Conservation (phyloP, 768 basidiomycete species). For the Pulveroboletus sp. region DNA sequence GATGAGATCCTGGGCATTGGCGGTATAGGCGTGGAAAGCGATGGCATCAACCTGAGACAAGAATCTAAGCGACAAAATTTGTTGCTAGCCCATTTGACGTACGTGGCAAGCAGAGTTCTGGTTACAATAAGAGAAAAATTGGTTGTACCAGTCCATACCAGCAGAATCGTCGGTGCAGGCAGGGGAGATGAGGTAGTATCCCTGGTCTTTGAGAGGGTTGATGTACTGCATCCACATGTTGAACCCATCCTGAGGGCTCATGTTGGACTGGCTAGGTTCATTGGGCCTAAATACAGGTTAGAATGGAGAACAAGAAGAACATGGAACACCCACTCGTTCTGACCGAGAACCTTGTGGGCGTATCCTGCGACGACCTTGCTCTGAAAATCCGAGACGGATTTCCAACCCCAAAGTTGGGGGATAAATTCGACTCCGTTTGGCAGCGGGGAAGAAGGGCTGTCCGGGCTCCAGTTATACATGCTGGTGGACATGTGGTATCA, state of each 20-base stretch:
- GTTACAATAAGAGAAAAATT: constrained; percentile 49
- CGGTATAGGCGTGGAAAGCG: constrained; percentile 71
- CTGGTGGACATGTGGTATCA: constrained; percentile 20
- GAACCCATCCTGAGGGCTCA: constrained; percentile 47
- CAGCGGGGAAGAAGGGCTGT: too few relatives aligned
- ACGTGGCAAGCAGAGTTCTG: constrained; percentile 43
- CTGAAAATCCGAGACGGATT: constrained; percentile 42
- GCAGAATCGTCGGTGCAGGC: constrained; percentile 57
- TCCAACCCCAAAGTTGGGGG: constrained; percentile 67
- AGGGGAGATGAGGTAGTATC: constrained; percentile 60
- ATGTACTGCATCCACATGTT: constrained; percentile 60
- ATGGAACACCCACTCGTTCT: constrained; percentile 64
- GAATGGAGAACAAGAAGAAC: background rate
- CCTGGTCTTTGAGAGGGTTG: constrained; percentile 49
- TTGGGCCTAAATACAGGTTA: constrained; percentile 54
- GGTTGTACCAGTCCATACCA: constrained; percentile 61
- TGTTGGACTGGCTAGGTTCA: constrained; percentile 55
- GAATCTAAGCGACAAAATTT: background rate
- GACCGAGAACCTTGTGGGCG: constrained; percentile 47
- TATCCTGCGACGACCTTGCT: constrained; percentile 45
- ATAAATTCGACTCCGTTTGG: constrained; percentile 43
- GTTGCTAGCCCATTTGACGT: constrained; percentile 22
- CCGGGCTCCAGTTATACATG: constrained; percentile 65
- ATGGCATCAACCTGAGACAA: constrained; percentile 47
- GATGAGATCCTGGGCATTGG: constrained; percentile 42